Evolutionary conservation across 1,284 basidiomycete species (phyloP), one percentile per base, ranked within the genome.

Genomic region (Agroathelia rolfsii): DNA sequence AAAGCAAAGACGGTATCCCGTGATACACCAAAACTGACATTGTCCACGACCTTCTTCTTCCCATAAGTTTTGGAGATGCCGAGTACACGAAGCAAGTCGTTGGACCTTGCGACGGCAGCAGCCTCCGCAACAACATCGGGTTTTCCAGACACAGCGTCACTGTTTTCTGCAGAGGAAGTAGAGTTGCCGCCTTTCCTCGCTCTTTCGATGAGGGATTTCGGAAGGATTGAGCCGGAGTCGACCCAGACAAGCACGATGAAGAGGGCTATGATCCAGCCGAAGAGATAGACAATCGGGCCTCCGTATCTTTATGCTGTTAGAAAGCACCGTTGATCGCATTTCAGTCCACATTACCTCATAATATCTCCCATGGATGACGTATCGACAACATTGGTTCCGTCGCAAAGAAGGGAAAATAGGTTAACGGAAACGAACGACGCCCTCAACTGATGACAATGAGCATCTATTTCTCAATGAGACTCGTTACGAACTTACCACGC

Each of bases 361-460:
- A 89, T 73, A 30, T 53, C 45, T 5, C 70, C 69, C 36, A 74
- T 56, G 1, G 68, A 63, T 1, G 61, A 49, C 0, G 64, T 43
- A 0, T 67, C 67, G 21, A 73, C 62, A 1, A 61, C 55, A 6
- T 61, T 60, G 1, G 61, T 53, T 6, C 76, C 76, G 39, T 76
- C 57, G 46, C 84, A 87, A 1, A 85, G 69, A 11, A 87, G 58
- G 5, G 74, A 78, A 52, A 87, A 88, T 2, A 84, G 52, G 49
- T 88, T 87, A 46, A 84, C 64, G 0, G 79, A 79, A 9, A 88
- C 69, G 19, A 86, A 64, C 1, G 71, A 69, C 0, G 82, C 75
- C 27, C 83, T 67, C 17, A 69, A 42, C 72, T 71, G 42, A 15
- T 23, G 39, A 38, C 3, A 41, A 47, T 31, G 30, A 38, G 13